Evolutionary conservation across 192 early-diverging fungal genomes (phyloP).

Genomic region (Backusella luteola): DNA sequence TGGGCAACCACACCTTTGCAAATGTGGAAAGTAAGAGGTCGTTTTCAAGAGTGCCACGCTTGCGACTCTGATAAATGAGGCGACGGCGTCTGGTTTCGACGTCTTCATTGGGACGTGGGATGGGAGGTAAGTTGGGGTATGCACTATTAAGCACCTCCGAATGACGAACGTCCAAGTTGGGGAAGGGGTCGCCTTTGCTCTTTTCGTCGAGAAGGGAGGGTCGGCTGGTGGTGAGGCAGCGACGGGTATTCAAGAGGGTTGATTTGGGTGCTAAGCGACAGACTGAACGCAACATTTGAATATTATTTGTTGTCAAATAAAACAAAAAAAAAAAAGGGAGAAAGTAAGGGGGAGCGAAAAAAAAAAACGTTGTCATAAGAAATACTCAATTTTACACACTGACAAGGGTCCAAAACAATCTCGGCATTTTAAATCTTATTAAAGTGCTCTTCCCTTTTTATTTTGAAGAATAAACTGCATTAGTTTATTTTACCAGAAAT

Average conservation of each 20-base stretch:
- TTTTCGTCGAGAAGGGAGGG: not conserved
- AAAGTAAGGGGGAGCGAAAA: not conserved
- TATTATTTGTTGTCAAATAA: too few species aligned
- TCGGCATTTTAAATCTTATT: not conserved
- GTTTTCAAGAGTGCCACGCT: constrained; percentile 92
- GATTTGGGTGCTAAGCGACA: not conserved
- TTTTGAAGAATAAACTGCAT: too few species aligned
- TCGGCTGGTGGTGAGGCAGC: not conserved
- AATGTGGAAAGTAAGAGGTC: constrained; percentile 91
- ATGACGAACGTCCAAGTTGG: constrained; percentile 34
- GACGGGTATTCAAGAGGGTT: not conserved
- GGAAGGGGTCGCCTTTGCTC: constrained; percentile 29
- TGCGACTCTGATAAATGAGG: constrained; percentile 83
- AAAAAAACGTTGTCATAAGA: not conserved
- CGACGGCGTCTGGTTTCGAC: constrained; percentile 74
- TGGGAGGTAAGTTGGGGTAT: constrained; percentile 49
- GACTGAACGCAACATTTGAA: not conserved
- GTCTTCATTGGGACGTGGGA: constrained; percentile 63
- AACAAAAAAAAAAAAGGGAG: not conserved
- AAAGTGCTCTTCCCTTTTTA: too few species aligned
- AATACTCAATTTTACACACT: too few species aligned
- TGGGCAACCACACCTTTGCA: constrained; percentile 61
- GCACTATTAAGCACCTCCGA: constrained; percentile 25
- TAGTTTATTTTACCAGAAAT: too few species aligned
- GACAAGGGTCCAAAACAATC: not conserved